Conservation (phyloP, 2,329 filamentous ascomycete species). For the Erysiphe pulchra region DNA sequence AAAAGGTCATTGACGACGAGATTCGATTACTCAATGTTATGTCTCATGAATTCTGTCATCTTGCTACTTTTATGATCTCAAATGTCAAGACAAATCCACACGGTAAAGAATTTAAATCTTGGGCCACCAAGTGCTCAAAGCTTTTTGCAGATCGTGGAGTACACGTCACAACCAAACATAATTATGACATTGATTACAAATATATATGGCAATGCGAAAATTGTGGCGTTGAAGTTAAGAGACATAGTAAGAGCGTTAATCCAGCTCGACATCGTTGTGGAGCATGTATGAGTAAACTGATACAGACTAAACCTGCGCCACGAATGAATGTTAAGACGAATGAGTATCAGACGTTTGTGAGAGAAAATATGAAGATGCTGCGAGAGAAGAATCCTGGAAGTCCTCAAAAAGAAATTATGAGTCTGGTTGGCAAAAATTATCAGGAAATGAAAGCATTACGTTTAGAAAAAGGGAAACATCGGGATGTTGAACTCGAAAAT, state of each 20-base stretch:
- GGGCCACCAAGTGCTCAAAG: slow-evolving; percentile 29
- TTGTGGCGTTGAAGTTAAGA: slow-evolving; percentile 49
- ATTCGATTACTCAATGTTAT: slow-evolving; percentile 63
- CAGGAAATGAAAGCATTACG: slow-evolving; percentile 20
- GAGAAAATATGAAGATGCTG: slow-evolving; percentile 38
- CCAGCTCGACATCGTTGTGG: slow-evolving; percentile 47
- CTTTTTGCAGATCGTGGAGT: slow-evolving; percentile 38
- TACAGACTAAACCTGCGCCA: slow-evolving; percentile 60
- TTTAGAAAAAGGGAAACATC: background rate
- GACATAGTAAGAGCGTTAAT: slow-evolving; percentile 73
- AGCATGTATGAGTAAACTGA: slow-evolving; percentile 40
- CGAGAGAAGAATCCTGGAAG: slow-evolving; percentile 25
- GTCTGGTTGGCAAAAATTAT: slow-evolving; percentile 37
- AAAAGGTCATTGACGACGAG: slow-evolving; percentile 63
- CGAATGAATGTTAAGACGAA: slow-evolving; percentile 18
- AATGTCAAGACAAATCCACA: slow-evolving; percentile 54
- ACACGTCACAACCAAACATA: slow-evolving; percentile 69
- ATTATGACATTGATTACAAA: slow-evolving; percentile 75
- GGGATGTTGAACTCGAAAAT: background rate
- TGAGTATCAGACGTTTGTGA: slow-evolving; percentile 34
- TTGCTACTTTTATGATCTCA: slow-evolving; percentile 74
- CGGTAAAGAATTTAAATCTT: slow-evolving; percentile 60
- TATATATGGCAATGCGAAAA: slow-evolving; percentile 58
- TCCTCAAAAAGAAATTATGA: slow-evolving; percentile 44
- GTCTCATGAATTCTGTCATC: slow-evolving; percentile 91